Percentiles rank a stretch among this genome's conserved stretches.
phyloP scores from a whole-genome alignment of 1,284 basidiomycete species.

The Neonothopanus nambi region DNA sequence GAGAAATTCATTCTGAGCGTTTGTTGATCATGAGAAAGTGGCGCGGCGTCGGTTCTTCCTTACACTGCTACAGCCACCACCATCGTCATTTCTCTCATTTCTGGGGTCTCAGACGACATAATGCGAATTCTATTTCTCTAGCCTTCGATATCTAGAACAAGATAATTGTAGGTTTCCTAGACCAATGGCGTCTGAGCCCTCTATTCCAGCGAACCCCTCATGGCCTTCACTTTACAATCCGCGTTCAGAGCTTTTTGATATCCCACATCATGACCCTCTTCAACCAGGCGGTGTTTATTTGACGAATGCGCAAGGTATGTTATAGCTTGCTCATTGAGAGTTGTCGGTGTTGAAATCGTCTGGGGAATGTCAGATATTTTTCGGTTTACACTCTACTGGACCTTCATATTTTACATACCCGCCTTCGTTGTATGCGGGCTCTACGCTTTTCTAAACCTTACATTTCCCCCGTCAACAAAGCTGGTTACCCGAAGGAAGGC shows the following conservation, averaged over 20 bases:
- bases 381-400: conserved; percentile 86
- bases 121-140: too few species aligned
- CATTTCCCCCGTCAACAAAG: conserved; percentile 45
- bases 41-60: too few species aligned
- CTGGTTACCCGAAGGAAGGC: not conserved
- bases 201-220: conserved; percentile 26
- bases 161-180: too few species aligned
- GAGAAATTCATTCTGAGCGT: too few species aligned
- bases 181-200: not conserved
- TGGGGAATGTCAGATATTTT: conserved; percentile 63
- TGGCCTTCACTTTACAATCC: conserved; percentile 64
- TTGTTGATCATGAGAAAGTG: too few species aligned
- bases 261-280: conserved; percentile 38
- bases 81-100: too few species aligned
- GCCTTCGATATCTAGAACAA: too few species aligned
- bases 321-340: not conserved
- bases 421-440: conserved; percentile 67
- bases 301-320: conserved; percentile 39
- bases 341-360: not conserved
- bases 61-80: too few species aligned
- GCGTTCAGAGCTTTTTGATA: conserved; percentile 46
- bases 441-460: conserved; percentile 72
- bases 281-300: conserved; percentile 50
- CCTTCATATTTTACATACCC: conserved; percentile 71
- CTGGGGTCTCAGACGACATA: too few species aligned